Base-by-base conservation (phyloP, 2,329 filamentous ascomycete genomes). In the Stemphylium beticola region DNA sequence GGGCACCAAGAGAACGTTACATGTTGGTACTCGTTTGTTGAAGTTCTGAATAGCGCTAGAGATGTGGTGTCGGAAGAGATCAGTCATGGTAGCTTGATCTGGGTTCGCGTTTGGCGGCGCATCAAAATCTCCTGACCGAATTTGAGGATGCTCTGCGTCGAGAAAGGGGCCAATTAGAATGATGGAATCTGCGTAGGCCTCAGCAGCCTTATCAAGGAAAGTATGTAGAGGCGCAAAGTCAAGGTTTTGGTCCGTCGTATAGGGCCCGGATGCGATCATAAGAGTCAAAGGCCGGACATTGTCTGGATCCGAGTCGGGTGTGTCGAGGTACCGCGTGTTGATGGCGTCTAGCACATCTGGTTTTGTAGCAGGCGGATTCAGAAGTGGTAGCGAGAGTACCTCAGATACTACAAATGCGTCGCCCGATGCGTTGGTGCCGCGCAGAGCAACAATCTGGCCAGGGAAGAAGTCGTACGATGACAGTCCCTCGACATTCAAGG, bases 191-290 rank as follows among this genome's bases (percentile, higher is more conserved):
- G 88, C 90, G 60, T 85, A 87, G 18, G 83, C 85, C 60, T 91
- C 86, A 14, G 86, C 87, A 8, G 93, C 92, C 66, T 88, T 87
- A 62, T 84, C 83, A 71, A 93, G 93, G 14, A 99, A 82, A 26
- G 90, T 86, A 67, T 92, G 87, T 1, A 99, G 80, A 7, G 93
- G 90, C 67, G 96, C 90, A 71, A 93, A 99, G 62, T 92, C 89
- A 40, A 99, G 86, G 69, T 96, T 96, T 67, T 93, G 90, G 64
- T 98, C 93, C 2, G 92, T 87, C 0, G 93, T 96, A 76, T 96
- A 99, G 0, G 95, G 95, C 0, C 95, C 95, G 0, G 92, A 85
- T 1, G 89, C 91, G 54, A 93, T 83, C 33, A 97, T 76, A 45
- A 96, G 80, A 65, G 84, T 92, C 15, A 98, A 77, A 0, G 93